phyloP scores from a whole-genome alignment of 495 filamentous ascomycete species.

The Sordaria brevicollis region DNA sequence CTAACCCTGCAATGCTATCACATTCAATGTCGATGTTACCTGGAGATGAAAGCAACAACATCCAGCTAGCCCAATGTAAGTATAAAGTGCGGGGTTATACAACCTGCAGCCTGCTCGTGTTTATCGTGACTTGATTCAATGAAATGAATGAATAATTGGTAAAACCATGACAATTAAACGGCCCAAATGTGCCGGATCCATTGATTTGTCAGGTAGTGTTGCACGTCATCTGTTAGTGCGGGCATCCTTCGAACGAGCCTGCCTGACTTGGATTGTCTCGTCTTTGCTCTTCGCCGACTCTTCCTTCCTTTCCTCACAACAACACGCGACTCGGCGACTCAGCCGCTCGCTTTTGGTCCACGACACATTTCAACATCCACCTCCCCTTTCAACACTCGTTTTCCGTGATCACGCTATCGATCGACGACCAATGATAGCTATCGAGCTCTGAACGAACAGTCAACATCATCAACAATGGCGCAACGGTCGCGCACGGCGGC shows the following conservation, averaged over 20 bases:
- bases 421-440: neutral
- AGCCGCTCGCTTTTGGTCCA: neutral
- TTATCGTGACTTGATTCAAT: neutral
- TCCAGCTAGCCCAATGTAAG: neutral
- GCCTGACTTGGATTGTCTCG: neutral
- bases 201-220: neutral
- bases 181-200: neutral
- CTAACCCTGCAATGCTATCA: neutral
- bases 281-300: neutral
- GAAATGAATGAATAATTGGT: neutral
- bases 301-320: neutral
- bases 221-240: neutral
- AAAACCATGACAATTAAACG: neutral
- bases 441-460: neutral
- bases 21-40: neutral
- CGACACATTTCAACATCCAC: neutral
- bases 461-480: neutral
- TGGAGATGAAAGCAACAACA: neutral
- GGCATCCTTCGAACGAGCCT: neutral
- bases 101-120: neutral
- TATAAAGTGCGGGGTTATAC: neutral
- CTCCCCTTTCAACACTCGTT: neutral
- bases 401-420: no score
- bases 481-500: neutral
- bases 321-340: neutral